Evolutionary conservation across 1,284 basidiomycete species (phyloP).

Genomic region (Rhodotorula sp.): DNA sequence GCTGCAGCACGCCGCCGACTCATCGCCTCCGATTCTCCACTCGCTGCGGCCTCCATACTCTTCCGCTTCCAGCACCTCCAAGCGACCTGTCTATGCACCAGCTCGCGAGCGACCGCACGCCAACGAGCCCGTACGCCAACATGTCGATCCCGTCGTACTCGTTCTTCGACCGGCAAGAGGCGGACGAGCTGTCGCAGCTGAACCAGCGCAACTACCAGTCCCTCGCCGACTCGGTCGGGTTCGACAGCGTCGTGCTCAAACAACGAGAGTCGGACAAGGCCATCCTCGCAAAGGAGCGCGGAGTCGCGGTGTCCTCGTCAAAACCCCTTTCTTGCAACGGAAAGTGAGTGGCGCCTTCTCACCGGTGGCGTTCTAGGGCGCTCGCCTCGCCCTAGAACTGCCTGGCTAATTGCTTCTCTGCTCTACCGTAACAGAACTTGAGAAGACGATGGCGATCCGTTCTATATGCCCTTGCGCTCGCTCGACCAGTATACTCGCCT

Average conservation of each 20-base stretch:
- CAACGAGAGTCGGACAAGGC: slow-evolving; percentile 7
- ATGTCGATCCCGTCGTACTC: not conserved
- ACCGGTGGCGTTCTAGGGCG: not conserved
- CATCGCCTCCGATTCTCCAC: not conserved
- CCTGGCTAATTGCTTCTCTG: too few relatives aligned
- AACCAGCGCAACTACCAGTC: slow-evolving; percentile 1
- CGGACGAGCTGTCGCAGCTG: not conserved
- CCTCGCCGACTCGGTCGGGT: not conserved
- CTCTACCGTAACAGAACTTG: not conserved
- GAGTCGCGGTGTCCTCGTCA: not conserved
- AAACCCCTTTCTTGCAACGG: too few relatives aligned
- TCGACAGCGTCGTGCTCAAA: not conserved
- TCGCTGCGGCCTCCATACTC: not conserved
- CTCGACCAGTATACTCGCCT: not conserved
- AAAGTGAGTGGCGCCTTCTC: not conserved
- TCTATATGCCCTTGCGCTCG: not conserved
- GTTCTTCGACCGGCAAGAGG: slow-evolving; percentile 10
- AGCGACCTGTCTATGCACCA: slow-evolving; percentile 2
- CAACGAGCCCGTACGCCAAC: slow-evolving; percentile 11
- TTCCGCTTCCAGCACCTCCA: not conserved
- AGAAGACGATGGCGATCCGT: not conserved
- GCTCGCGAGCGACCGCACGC: not conserved
- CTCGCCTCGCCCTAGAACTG: not conserved
- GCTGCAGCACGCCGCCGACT: too few relatives aligned
- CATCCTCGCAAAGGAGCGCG: not conserved